These are phyloP conservation scores for Exophiala bonariae DNA, from an alignment of 2,329 filamentous ascomycete genomes.

Conservation along the genomic window DNA sequence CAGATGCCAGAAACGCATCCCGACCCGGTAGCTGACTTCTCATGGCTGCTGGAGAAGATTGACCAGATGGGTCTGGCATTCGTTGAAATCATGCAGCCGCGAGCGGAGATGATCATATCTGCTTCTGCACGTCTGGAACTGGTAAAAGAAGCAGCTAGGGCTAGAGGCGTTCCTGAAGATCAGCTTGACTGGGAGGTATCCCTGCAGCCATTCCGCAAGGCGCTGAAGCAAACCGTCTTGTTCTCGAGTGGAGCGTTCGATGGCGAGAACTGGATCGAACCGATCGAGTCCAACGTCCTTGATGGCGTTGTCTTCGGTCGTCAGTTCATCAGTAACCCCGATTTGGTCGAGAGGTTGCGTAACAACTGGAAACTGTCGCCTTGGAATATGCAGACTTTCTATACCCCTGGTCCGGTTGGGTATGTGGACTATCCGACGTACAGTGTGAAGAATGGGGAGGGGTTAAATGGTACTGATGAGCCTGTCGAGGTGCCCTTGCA, in stretches of 20 bases:
- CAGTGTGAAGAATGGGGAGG: too few relatives aligned
- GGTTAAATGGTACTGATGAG: too few relatives aligned
- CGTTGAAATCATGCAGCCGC: too few relatives aligned
- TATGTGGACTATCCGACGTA: conserved; percentile 15
- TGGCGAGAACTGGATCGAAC: conserved; percentile 51
- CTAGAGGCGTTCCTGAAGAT: too few relatives aligned
- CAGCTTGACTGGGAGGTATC: too few relatives aligned
- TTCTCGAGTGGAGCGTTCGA: conserved; percentile 57
- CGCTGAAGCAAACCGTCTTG: conserved; percentile 55
- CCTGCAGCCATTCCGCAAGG: conserved; percentile 50
- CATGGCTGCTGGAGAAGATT: too few relatives aligned
- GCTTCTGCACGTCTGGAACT: too few relatives aligned
- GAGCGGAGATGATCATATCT: too few relatives aligned
- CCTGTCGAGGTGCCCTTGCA: too few relatives aligned
- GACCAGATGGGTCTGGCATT: too few relatives aligned
- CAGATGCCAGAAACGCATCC: conserved; percentile 42
- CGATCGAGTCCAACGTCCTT: conserved; percentile 48
- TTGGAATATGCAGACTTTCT: conserved; percentile 43
- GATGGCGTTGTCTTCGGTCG: conserved; percentile 49
- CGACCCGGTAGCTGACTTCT: too few relatives aligned
- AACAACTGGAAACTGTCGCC: conserved; percentile 37
- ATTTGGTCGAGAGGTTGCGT: conserved; percentile 44
- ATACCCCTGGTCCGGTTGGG: conserved; percentile 25
- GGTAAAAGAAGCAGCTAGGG: too few relatives aligned
- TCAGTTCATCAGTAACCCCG: conserved; percentile 51